phyloP scores from a whole-genome alignment of 768 basidiomycete species.

The Amanita muscaria region DNA sequence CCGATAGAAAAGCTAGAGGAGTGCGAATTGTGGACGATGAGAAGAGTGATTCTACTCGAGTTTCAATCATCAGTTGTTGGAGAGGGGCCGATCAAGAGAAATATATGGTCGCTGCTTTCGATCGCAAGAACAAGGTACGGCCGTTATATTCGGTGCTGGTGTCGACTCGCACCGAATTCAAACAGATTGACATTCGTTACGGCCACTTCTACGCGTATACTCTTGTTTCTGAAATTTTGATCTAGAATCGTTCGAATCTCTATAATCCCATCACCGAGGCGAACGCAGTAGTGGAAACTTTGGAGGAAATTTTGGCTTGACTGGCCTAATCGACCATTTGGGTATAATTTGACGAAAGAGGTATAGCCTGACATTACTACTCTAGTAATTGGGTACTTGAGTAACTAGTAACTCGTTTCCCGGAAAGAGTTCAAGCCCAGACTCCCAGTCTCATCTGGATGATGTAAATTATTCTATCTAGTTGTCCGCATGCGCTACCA shows the following conservation, averaged over 20 bases:
- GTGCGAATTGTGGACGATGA: conserved; percentile 63
- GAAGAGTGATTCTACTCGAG: conserved; percentile 30
- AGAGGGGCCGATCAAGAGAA: conserved; percentile 45
- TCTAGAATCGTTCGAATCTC: conserved; percentile 58
- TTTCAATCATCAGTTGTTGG: conserved; percentile 65
- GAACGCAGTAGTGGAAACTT: conserved; percentile 42
- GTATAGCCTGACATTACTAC: too few species aligned
- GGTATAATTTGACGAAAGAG: too few species aligned
- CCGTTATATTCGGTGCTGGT: not conserved
- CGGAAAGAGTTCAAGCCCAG: too few species aligned
- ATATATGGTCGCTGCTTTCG: conserved; percentile 57
- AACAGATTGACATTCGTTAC: conserved; percentile 66
- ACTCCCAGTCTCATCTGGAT: too few species aligned
- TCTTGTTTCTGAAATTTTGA: conserved; percentile 47
- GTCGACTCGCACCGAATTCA: not conserved
- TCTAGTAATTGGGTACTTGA: too few species aligned
- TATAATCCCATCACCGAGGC: conserved; percentile 70
- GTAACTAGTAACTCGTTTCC: too few species aligned
- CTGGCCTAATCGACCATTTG: too few species aligned
- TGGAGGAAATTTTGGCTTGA: conserved; percentile 40
- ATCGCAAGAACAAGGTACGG: conserved; percentile 54
- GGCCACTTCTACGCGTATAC: conserved; percentile 76
- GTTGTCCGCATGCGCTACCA: conserved; percentile 74
- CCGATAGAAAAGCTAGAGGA: conserved; percentile 43
- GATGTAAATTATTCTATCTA: conserved; percentile 17